Evolutionary conservation across 257 asterid genomes (phyloP), one percentile per base, ranked within the genome.

Genomic region (Plantago elongata): DNA sequence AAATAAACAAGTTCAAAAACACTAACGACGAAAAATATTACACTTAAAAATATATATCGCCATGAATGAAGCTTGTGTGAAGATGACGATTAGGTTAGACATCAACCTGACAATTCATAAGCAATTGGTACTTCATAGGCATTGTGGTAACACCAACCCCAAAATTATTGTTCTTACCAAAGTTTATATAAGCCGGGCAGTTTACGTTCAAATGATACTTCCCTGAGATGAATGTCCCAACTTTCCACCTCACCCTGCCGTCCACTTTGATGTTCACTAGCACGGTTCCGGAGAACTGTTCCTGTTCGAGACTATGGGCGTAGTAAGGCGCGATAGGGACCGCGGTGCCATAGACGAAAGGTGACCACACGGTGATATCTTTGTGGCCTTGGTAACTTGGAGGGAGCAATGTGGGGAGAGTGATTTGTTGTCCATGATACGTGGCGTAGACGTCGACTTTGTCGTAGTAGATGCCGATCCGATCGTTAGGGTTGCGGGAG

Each of bases 171-270:
- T 46, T 54, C 11, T 50, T 62, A 0, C 90, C 86, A 17, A 78
- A 69, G 54, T 79, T 77, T 0, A 91, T 72, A 64, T 88, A 91
- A 46, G 94, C 96, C 5, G 96, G 98, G 57, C 96, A 90, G 64
- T 80, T 84, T 12, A 68, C 95, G 60, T 49, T 15, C 78, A 90
- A 50, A 64, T 60, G 94, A 60, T 88, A 88, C 64, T 43, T 78
- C 9, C 86, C 75, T 3, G 91, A 62, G 45, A 85, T 30, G 57
- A 85, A 82, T 56, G 82, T 76, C 65, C 95, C 96, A 22, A 90
- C 95, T 63, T 74, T 82, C 98, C 96, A 90, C 69, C 90, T 70
- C 0, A 90, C 51, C 34, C 83, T 60, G 8, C 92, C 96, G 49
- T 78, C 81, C 2, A 83, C 77, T 46, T 51, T 73, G 17, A 88